Conservation (phyloP, 2,329 filamentous ascomycete genomes). For the Colletotrichum cereale region DNA sequence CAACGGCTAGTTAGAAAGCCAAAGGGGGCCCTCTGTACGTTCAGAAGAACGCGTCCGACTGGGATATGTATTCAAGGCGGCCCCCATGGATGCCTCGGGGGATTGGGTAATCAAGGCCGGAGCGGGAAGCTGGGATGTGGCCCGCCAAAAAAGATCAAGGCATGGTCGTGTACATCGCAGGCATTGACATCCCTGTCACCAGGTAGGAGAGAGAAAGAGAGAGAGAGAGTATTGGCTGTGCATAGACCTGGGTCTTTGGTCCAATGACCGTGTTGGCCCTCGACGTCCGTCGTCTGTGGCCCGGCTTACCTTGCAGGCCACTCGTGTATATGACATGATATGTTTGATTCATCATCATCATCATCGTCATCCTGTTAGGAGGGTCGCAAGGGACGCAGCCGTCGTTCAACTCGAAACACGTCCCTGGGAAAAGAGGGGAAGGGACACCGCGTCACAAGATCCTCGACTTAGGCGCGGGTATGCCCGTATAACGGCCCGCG, state of each 20-base stretch:
- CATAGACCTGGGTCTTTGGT: not conserved
- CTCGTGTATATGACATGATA: not conserved
- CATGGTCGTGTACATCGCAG: not conserved
- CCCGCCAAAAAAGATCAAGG: not conserved
- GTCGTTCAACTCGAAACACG: slow-evolving; percentile 12
- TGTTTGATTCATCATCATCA: not conserved
- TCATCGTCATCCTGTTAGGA: not conserved
- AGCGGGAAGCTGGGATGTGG: too few relatives aligned
- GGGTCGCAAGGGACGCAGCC: too few relatives aligned
- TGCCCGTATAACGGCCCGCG: slow-evolving; percentile 29
- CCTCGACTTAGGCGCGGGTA: slow-evolving; percentile 11
- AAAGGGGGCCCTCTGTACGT: not conserved
- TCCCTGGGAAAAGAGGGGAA: not conserved
- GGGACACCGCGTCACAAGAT: not conserved
- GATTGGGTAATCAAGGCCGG: too few relatives aligned
- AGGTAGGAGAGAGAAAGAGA: not conserved
- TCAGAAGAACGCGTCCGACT: too few relatives aligned
- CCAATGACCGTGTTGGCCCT: not conserved
- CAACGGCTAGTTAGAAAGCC: not conserved
- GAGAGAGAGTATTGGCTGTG: not conserved
- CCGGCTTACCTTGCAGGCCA: not conserved
- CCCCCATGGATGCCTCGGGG: not conserved
- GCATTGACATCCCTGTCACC: not conserved
- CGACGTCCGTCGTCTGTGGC: too few relatives aligned
- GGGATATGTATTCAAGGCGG: too few relatives aligned